Base-by-base conservation (phyloP, 2,329 filamentous ascomycete genomes). In the Colletotrichum camelliae region DNA sequence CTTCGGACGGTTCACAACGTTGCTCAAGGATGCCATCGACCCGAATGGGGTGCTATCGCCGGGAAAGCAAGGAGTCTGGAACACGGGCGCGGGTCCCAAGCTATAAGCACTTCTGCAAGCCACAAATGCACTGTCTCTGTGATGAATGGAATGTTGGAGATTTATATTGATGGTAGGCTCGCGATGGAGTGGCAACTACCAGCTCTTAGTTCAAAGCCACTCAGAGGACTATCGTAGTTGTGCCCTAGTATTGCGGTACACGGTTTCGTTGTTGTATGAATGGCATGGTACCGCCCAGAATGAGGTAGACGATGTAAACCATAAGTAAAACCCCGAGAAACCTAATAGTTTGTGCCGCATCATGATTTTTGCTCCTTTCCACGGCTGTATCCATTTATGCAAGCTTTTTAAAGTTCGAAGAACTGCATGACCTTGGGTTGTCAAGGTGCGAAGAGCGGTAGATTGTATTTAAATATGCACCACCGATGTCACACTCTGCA, bases 1-100 rank as follows among this genome's bases (percentile, higher is more conserved):
- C 0, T 85, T 85, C 68, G 83, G 82, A 43, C 80, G 84, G n/a
- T 84, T 86, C 69, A 80, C 84, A 1, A 82, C 84, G 66, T 84
- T 82, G 15, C 79, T 86, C 72, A 86, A 86, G 84, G 83, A 85
- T 72, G 79, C 82, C 0, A 64, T 86, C 21, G 84, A 85, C 67
- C 83, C 82, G 1, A 84, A 85, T 27, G 84, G 84, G 2, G 83
- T 85, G 29, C 67, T 86, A 12, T 82, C 83, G 2, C 83, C 84
- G 1, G 84, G 84, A 15, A 86, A 86, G 77, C 83, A 84, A 78
- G 84, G 84, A 9, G 83, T 85, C 8, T 86, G 84, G 84, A 21
- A 67, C n/a, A 33, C 48, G 16, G 15, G 24, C 13, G 27, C 24
- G 4, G 27, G 64, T 1, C 39, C 39, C 3, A 67, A 52, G 12